These are phyloP conservation scores for Penicillium hordei DNA, from an alignment of 2,329 filamentous ascomycete genomes.

Conservation along the genomic window DNA sequence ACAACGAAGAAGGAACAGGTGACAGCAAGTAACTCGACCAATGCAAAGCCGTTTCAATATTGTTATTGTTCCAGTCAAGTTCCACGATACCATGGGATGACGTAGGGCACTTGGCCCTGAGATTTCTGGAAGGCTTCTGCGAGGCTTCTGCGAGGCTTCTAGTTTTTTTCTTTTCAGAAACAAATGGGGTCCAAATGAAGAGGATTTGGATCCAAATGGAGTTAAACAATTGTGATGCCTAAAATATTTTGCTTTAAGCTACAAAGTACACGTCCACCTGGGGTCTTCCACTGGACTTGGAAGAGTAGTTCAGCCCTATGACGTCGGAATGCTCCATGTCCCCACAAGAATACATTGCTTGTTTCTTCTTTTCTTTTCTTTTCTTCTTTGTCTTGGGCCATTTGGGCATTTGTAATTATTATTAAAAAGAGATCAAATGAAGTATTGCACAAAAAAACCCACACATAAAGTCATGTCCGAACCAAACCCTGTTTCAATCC, in stretches of 20 bases:
- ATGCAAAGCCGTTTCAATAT: background rate
- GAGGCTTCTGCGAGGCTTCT: background rate
- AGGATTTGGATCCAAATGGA: background rate
- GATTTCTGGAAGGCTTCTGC: background rate
- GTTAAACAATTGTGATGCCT: constrained; percentile 3
- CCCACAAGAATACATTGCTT: background rate
- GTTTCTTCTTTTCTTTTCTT: too few species aligned
- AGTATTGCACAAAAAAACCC: background rate
- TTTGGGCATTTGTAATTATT: background rate
- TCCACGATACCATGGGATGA: constrained; percentile 3
- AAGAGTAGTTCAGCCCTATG: constrained; percentile 6
- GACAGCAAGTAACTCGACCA: background rate
- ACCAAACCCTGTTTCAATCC: too few species aligned
- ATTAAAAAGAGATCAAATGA: background rate
- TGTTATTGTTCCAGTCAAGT: background rate
- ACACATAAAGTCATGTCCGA: background rate
- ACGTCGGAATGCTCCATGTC: background rate
- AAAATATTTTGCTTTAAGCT: background rate
- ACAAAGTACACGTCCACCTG: too few species aligned
- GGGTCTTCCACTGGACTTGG: background rate
- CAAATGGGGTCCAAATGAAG: background rate
- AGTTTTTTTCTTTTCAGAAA: too few species aligned
- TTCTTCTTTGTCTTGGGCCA: too few species aligned
- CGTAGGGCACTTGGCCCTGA: background rate
- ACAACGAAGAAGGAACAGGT: background rate